A percentile compares a stretch with the other conserved stretches of the same genome.
Conservation (phyloP, 768 basidiomycete species). For the Lactarius akahatsu region DNA sequence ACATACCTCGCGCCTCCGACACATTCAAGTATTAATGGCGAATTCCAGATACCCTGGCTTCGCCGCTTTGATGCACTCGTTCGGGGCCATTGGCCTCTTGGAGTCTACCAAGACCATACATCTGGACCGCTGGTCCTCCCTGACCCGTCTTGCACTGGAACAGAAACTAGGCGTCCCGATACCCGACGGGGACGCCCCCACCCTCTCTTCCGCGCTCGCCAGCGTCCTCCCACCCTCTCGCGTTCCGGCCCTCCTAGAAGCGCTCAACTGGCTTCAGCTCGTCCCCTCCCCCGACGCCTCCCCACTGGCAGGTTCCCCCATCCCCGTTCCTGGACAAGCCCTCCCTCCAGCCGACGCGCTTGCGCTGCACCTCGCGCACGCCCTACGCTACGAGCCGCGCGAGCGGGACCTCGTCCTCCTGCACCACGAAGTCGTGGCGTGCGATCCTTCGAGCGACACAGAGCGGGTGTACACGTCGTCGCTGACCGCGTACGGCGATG, state of each 20-base stretch:
- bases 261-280: conserved; percentile 54
- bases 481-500: conserved; percentile 60
- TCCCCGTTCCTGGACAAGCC: conserved; percentile 44
- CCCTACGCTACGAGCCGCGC: conserved; percentile 60
- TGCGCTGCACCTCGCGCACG: conserved; percentile 66
- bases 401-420: conserved; percentile 90
- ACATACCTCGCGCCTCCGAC: conserved; percentile 16
- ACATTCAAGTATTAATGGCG: conserved; percentile 3
- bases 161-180: conserved; percentile 33
- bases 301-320: conserved; percentile 33
- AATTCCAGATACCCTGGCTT: conserved; percentile 78
- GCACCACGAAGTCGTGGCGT: conserved; percentile 74
- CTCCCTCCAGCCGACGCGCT: conserved; percentile 70
- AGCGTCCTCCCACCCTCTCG: conserved; percentile 29
- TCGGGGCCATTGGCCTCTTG: conserved; percentile 69
- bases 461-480: conserved; percentile 66
- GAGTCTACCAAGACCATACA: conserved; percentile 41
- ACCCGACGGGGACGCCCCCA: conserved; percentile 34
- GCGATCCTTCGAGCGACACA: conserved; percentile 26
- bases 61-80: conserved; percentile 66
- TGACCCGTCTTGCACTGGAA: conserved; percentile 40
- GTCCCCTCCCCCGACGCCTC: conserved; percentile 29
- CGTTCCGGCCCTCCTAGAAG: conserved; percentile 36
- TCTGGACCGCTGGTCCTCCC: conserved; percentile 41
- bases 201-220: conserved; percentile 39